Base-by-base conservation (phyloP, 306 rosid genomes). In the Gynostemma pentaphyllum region DNA sequence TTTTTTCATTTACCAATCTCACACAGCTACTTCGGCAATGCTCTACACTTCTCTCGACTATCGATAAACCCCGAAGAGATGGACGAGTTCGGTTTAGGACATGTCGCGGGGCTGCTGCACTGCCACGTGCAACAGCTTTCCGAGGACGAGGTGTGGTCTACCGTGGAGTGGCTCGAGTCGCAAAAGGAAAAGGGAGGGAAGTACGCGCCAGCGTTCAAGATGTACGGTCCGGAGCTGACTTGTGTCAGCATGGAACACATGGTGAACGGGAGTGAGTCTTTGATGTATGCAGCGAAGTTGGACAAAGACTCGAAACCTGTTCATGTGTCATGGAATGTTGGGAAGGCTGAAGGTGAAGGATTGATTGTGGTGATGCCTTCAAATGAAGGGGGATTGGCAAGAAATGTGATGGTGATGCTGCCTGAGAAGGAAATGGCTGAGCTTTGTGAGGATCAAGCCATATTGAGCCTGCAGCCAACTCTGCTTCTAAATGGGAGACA, bases 361-460 rank as follows among this genome's bases (percentile, higher is more conserved):
- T 62, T 89, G 84, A 72, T 89, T 1, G 40, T 76, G 54, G 85
- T 89, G 67, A 76, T 67, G 88, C 87, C 95, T 10, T 70, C 85
- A 1, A 19, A 66, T 1, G 90, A 83, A 57, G 79, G 59, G 47
- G 88, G 83, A 54, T 24, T 79, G 40, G 84, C 72, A 2, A 74
- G 96, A 66, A 57, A 45, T 6, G 96, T 88, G 47, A 51, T 14
- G 57, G 79, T 81, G 67, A 81, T 66, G 62, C 64, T 85, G 70
- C 78, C 82, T 8, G 73, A 72, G 55, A 76, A 72, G 50, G 81
- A 88, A 14, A 37, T 83, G 5, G 51, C 13, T 14, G 37, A 50
- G 72, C 51, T 83, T 11, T 66, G 69, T 18, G 56, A 68, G 32
- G 96, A 83, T 56, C 22, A 72, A 67, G 76, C 76, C 12, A 71